phyloP scores from a whole-genome alignment of 2,329 filamentous ascomycete species.

The Beauveria bassiana region DNA sequence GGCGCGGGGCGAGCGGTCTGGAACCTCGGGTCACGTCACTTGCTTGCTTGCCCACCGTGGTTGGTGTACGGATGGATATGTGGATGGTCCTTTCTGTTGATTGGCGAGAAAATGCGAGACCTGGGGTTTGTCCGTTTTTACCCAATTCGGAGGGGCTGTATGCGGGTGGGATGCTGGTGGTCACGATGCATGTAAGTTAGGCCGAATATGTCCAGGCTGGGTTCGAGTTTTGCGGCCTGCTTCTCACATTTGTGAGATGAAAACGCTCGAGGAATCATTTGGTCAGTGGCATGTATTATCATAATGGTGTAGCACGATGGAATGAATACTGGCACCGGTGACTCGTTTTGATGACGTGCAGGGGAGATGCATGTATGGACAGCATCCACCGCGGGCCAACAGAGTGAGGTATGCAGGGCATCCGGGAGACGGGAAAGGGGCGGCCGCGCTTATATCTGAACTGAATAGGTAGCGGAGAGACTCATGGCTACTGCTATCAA shows the following conservation, averaged over 20 bases:
- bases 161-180: background rate
- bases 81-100: background rate
- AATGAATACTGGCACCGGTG: background rate
- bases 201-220: background rate
- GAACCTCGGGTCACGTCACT: background rate
- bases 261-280: background rate
- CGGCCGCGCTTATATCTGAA: slow-evolving; percentile 9
- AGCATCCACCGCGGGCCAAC: background rate
- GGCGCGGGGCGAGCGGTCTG: background rate
- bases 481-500: background rate
- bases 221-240: no score
- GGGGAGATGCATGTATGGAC: background rate
- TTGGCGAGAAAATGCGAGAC: slow-evolving; percentile 1
- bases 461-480: background rate
- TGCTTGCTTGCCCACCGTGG: background rate
- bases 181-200: background rate
- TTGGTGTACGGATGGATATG: no score
- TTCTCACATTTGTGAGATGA: background rate
- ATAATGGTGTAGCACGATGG: background rate
- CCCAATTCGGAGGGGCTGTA: background rate
- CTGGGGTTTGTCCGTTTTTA: background rate
- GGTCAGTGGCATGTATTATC: no score
- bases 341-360: background rate
- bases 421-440: background rate
- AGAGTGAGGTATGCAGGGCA: background rate